Evolutionary conservation across 2,329 filamentous ascomycete genomes (phyloP).

Genomic region (Herpomyces periplanetae): DNA sequence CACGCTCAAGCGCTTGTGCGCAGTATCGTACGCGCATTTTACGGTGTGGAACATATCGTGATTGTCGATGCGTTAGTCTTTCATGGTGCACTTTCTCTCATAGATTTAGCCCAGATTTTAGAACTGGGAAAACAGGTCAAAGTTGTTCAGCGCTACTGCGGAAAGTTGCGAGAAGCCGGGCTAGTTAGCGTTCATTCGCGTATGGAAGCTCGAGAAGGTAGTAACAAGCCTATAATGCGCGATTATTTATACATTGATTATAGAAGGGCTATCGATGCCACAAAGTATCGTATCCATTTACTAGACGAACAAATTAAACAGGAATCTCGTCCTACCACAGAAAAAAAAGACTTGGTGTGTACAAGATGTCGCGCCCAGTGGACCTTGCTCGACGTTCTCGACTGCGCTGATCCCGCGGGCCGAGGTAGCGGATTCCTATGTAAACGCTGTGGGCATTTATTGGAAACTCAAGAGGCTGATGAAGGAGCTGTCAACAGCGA

Average conservation of each 20-base stretch:
- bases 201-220: conserved; percentile 36
- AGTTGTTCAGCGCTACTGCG: conserved; percentile 58
- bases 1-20: conserved; percentile 41
- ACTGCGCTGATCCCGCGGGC: conserved; percentile 21
- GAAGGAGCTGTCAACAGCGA: conserved; percentile 11
- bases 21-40: conserved; percentile 51
- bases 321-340: conserved; percentile 29
- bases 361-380: conserved; percentile 43
- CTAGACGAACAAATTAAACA: conserved; percentile 63
- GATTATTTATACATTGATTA: conserved; percentile 96
- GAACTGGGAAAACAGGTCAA: conserved; percentile 67
- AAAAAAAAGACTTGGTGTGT: conserved; percentile 76
- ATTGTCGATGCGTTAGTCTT: conserved; percentile 40
- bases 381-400: conserved; percentile 58
- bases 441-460: conserved; percentile 25
- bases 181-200: conserved; percentile 39
- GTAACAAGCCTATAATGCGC: conserved; percentile 37
- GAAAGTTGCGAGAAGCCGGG: conserved; percentile 44
- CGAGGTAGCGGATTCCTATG: conserved; percentile 29
- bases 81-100: conserved; percentile 19
- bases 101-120: conserved; percentile 23
- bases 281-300: conserved; percentile 68
- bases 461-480: conserved; percentile 20
- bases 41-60: conserved; percentile 43
- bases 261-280: conserved; percentile 65